Evolutionary conservation across 129 eudicot species (phyloP).

Genomic region (Helianthus annuus): DNA sequence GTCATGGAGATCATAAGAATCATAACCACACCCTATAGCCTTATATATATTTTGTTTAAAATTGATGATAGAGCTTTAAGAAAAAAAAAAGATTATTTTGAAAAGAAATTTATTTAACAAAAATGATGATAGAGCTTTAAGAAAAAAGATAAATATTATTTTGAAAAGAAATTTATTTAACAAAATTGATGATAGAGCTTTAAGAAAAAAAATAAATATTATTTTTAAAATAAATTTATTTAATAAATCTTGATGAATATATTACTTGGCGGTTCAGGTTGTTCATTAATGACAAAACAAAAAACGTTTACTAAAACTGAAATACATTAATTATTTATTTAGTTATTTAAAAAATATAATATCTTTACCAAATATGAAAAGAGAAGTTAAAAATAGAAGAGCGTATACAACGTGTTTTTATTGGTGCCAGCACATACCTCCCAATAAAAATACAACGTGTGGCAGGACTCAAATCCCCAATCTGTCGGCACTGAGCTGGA

Average conservation of each 20-base stretch:
- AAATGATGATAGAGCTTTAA: background rate
- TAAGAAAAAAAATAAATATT: background rate
- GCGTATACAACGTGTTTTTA: too few relatives aligned
- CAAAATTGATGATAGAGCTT: background rate
- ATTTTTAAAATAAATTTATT: background rate
- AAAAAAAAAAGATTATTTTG: background rate
- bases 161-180: background rate
- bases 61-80: background rate
- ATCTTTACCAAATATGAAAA: background rate
- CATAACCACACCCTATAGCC: too few relatives aligned
- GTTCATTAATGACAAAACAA: background rate
- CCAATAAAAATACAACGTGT: slow-evolving; percentile 15
- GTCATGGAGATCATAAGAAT: too few relatives aligned
- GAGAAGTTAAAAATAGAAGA: background rate
- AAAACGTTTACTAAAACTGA: background rate
- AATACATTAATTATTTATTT: background rate
- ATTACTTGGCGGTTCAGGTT: background rate
- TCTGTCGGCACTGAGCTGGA: slow-evolving; percentile 14
- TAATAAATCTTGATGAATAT: background rate
- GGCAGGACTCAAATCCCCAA: slow-evolving; percentile 12
- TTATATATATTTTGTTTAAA: too few relatives aligned
- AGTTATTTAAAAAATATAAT: background rate
- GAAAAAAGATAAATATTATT: background rate
- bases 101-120: background rate
- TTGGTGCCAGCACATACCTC: slow-evolving; percentile 28